A percentile compares a stretch with the other conserved stretches of the same genome.
These are phyloP conservation scores for Atkinsonella texensis DNA, from an alignment of 2,329 filamentous ascomycete species.

Conservation along the genomic window DNA sequence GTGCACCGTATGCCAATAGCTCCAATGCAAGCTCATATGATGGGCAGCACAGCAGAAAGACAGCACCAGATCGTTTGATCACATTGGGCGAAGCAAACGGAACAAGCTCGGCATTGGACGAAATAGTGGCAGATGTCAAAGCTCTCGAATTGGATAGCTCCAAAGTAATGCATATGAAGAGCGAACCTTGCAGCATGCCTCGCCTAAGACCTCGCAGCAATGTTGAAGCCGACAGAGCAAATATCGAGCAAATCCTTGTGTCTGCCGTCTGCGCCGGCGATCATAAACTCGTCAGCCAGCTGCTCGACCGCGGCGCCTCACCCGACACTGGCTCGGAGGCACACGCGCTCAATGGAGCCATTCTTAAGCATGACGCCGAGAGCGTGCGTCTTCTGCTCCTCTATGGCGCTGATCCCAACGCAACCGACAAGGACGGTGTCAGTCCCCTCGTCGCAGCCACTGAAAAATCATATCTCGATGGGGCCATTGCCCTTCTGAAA, in stretches of 20 bases:
- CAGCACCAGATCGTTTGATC: conserved; percentile 16
- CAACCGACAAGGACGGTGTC: conserved; percentile 32
- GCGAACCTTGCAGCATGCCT: conserved; percentile 38
- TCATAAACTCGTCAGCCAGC: conserved; percentile 42
- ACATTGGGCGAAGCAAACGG: conserved; percentile 16
- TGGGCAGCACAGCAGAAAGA: conserved; percentile 11
- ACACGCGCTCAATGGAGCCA: conserved; percentile 40
- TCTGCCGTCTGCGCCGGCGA: conserved; percentile 45
- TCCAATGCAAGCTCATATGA: conserved; percentile 19
- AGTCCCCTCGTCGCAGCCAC: conserved; percentile 40
- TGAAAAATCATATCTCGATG: conserved; percentile 42
- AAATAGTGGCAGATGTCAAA: conserved; percentile 20
- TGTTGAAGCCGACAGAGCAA: conserved; percentile 28
- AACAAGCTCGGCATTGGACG: conserved; percentile 12
- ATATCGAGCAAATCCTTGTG: conserved; percentile 35
- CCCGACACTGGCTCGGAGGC: conserved; percentile 34
- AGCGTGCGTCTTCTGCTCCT: conserved; percentile 41
- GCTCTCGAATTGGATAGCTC: conserved; percentile 27
- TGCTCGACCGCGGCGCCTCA: conserved; percentile 45
- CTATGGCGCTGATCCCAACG: conserved; percentile 46
- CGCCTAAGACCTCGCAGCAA: conserved; percentile 37
- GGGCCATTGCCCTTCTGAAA: conserved; percentile 47
- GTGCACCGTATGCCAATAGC: conserved; percentile 15
- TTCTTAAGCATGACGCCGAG: conserved; percentile 38
- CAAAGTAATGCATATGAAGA: conserved; percentile 35